Base-by-base conservation (phyloP, 805 yeast species). In the Yueomyces sp. region DNA sequence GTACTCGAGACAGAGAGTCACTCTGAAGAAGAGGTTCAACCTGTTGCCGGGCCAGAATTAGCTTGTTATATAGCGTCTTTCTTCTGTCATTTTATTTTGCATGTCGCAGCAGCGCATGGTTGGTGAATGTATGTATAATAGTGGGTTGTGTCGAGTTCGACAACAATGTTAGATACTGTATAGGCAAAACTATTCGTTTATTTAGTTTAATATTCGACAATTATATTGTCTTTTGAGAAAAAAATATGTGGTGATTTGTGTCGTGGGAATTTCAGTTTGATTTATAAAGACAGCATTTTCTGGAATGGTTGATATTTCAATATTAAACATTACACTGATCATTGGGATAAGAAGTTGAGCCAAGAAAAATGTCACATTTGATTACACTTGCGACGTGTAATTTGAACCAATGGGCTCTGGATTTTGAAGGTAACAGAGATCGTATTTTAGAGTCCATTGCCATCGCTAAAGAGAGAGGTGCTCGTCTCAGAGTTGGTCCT, bases 1-100 rank as follows among this genome's bases (percentile, higher is more conserved):
- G 71, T 90, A 86, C 73, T 92, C 98, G 40, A 83, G 96, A 74
- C 97, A 92, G 69, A 85, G 99, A 77, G 96, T 92, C 42, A 90
- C 97, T 45, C 75, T 92, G 63, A 92, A 92, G 80, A 92, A 86
- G 76, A 82, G 98, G 73, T 90, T 69, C 64, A 80, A 81, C 54
- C 64, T 92, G 65, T 73, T 92, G 63, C 95, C 95, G 58, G 43
- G 40, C 36, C 42, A 42, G 26, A 19, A 44, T 6, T 6, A 30
- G 9, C 19, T 30, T 30, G 9, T 30, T 6, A 30, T 30, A 30
- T 30, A 30, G 9, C 33, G 6, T 6, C 9, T 30, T 30, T 36
- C 37, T 11, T 36, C n/a, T 36, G 36, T 8, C 36, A 32, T 32
- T 32, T 32, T 19, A 19, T 19, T 19, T 19, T 19, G 19, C 19